Evolutionary conservation across 179 eudicot species (phyloP).

Genomic region (Heliamphora pulchella): DNA sequence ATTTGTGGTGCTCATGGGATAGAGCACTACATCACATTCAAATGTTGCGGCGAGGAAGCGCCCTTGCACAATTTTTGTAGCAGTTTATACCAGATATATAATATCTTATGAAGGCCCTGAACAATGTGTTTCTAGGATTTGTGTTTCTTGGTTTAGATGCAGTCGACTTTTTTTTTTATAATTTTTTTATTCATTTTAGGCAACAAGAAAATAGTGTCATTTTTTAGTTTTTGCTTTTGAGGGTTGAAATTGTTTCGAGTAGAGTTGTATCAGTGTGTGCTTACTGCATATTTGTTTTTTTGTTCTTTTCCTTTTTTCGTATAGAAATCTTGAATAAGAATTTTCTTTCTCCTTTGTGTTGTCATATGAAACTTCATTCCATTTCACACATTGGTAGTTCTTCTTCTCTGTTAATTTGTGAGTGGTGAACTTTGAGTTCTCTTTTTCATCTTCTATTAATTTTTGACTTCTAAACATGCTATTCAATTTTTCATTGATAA

Average conservation of each 20-base stretch:
- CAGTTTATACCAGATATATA: background rate
- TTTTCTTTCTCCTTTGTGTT: background rate
- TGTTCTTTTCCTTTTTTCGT: no score
- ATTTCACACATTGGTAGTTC: background rate
- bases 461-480: background rate
- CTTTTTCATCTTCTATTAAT: background rate
- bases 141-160: background rate
- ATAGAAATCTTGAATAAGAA: background rate
- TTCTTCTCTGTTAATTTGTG: background rate
- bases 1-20: constrained; percentile 1
- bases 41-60: background rate
- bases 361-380: background rate
- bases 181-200: background rate
- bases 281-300: background rate
- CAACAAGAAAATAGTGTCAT: background rate
- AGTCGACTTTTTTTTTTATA: background rate
- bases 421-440: background rate
- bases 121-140: background rate
- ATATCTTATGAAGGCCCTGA: background rate
- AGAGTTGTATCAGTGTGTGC: background rate
- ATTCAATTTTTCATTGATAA: background rate
- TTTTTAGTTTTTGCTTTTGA: background rate
- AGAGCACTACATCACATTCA: background rate
- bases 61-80: background rate
- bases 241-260: background rate